Evolutionary conservation across 192 early-diverging fungal genomes (phyloP).

Genomic region (Globomyces pollinis-pini): DNA sequence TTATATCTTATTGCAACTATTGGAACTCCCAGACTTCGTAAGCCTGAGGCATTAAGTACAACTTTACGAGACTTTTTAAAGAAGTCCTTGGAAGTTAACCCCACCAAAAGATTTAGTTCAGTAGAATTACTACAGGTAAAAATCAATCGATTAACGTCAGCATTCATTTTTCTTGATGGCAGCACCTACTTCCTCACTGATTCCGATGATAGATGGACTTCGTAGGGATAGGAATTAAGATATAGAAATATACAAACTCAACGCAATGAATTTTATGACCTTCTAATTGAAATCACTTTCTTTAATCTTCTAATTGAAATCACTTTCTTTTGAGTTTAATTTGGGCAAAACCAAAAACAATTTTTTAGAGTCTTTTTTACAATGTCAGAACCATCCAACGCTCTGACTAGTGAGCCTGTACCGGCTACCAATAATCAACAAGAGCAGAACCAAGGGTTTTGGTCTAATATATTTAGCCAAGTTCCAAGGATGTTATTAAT

Average conservation of each 20-base stretch:
- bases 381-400: not conserved
- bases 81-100: conserved; percentile 87
- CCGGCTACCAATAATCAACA: too few species aligned
- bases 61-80: conserved; percentile 90
- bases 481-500: not conserved
- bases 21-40: conserved; percentile 84
- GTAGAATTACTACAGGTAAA: conserved; percentile 60
- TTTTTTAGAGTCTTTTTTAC: not conserved
- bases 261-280: not conserved
- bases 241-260: not conserved
- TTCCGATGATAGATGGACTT: conserved; percentile 5
- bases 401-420: not conserved
- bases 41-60: conserved; percentile 73
- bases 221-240: conserved; percentile 1
- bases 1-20: conserved; percentile 78
- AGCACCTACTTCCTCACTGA: conserved; percentile 4
- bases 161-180: conserved; percentile 9
- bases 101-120: conserved; percentile 69
- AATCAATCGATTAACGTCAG: not conserved
- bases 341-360: too few species aligned
- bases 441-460: too few species aligned
- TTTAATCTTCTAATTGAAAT: too few species aligned
- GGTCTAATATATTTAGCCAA: not conserved
- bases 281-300: too few species aligned
- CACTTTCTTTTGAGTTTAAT: too few species aligned